phyloP scores from a whole-genome alignment of 1,284 basidiomycete genomes.

The Phenoliferia sp. region DNA sequence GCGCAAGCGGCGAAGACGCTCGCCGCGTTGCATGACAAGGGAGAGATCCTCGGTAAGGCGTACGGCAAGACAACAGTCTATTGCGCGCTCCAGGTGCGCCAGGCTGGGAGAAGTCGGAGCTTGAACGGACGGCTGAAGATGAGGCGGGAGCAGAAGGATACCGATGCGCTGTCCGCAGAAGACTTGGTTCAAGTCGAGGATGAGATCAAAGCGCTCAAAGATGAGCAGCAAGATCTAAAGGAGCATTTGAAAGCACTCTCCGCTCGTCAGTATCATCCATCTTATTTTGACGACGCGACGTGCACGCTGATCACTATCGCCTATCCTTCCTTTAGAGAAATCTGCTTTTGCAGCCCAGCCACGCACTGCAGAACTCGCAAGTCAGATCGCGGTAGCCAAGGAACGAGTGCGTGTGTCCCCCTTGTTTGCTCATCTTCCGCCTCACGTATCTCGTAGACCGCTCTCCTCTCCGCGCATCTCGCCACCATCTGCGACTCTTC shows the following conservation, averaged over 20 bases:
- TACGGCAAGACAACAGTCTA: constrained; percentile 3
- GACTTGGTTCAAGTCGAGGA: not conserved
- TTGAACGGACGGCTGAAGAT: not conserved
- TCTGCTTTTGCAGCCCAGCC: not conserved
- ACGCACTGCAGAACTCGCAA: not conserved
- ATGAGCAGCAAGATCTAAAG: not conserved
- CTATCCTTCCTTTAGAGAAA: not conserved
- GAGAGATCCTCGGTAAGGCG: not conserved
- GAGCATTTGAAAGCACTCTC: not conserved
- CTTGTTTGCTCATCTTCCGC: not conserved
- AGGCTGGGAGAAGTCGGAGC: not conserved
- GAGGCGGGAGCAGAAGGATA: not conserved
- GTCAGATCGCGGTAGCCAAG: not conserved
- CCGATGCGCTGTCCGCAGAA: not conserved
- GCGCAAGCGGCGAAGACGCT: constrained; percentile 2
- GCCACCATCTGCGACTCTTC: not conserved
- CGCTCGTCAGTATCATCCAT: not conserved
- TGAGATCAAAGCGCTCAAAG: not conserved
- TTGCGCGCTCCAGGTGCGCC: not conserved
- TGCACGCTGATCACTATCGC: not conserved
- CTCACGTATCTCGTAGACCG: not conserved
- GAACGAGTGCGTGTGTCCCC: not conserved
- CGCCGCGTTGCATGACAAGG: constrained; percentile 3
- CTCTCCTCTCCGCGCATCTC: not conserved
- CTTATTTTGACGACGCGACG: not conserved